A percentile compares a stretch with the other conserved stretches of the same genome.
phyloP scores from a whole-genome alignment of 2,329 filamentous ascomycete species.

The Fusarium praegraminearum region DNA sequence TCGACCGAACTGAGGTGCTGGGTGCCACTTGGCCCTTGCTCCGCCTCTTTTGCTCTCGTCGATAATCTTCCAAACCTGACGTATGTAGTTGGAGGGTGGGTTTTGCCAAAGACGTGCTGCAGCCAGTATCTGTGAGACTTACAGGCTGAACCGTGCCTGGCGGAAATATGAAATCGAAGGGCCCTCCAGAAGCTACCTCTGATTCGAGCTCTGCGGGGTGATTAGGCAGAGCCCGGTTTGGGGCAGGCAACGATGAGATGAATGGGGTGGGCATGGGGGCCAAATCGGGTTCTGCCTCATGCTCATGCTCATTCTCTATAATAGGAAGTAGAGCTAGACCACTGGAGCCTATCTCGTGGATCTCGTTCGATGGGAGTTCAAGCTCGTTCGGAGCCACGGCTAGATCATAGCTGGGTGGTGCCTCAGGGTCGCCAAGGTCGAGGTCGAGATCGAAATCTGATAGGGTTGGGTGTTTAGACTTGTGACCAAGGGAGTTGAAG shows the following conservation, averaged over 20 bases:
- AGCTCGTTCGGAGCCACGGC: conserved; percentile 51
- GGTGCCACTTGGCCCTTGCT: conserved; percentile 59
- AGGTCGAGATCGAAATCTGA: conserved; percentile 47
- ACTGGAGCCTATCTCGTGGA: conserved; percentile 65
- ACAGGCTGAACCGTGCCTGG: conserved; percentile 44
- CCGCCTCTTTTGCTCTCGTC: conserved; percentile 49
- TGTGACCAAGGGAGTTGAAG: conserved; percentile 65
- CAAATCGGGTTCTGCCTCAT: conserved; percentile 39
- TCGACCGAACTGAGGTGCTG: conserved; percentile 63
- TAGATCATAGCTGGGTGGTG: conserved; percentile 62
- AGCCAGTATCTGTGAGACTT: conserved; percentile 40
- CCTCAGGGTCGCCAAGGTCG: conserved; percentile 51
- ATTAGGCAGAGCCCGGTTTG: conserved; percentile 35
- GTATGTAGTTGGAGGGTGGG: conserved; percentile 58
- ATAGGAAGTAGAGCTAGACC: conserved; percentile 55
- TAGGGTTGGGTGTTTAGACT: conserved; percentile 54
- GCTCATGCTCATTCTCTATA: conserved; percentile 39
- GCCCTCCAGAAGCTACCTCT: conserved; percentile 34
- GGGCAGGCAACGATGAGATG: conserved; percentile 38
- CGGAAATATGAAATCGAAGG: conserved; percentile 48
- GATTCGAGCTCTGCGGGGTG: conserved; percentile 46
- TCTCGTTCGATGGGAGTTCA: conserved; percentile 64
- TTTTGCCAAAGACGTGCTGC: conserved; percentile 39
- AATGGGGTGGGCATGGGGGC: conserved; percentile 26
- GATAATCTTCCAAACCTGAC: conserved; percentile 51